A percentile compares a stretch with the other conserved stretches of the same genome.
phyloP scores from a whole-genome alignment of 257 asterid genomes.

The Linderniella brevidens region DNA sequence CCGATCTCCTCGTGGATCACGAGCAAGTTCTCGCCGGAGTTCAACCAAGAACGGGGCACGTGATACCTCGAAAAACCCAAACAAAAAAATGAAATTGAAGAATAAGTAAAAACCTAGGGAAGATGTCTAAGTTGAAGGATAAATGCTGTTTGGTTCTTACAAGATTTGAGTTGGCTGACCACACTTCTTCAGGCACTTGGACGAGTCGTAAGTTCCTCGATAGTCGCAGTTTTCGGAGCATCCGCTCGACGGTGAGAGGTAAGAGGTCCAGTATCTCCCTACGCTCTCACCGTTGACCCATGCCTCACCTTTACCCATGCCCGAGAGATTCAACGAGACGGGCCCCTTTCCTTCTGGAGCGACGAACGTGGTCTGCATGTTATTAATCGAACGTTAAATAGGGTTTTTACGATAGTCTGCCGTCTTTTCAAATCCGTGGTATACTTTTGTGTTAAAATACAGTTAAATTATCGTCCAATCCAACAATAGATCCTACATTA shows the following conservation, averaged over 20 bases:
- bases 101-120: too few relatives aligned
- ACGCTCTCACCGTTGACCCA: constrained; percentile 59
- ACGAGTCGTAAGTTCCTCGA: constrained; percentile 49
- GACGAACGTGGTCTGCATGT: constrained; percentile 28
- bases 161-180: constrained; percentile 72
- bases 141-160: constrained; percentile 18
- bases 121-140: too few relatives aligned
- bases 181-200: constrained; percentile 53
- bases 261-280: constrained; percentile 70
- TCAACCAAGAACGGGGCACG: constrained; percentile 60
- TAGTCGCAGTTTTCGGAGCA: constrained; percentile 58
- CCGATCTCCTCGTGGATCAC: constrained; percentile 68
- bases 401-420: too few relatives aligned
- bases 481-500: too few relatives aligned
- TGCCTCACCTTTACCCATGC: constrained; percentile 74
- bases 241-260: constrained; percentile 55
- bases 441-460: too few relatives aligned
- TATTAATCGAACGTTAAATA: too few relatives aligned
- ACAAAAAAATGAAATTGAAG: too few relatives aligned
- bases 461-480: too few relatives aligned
- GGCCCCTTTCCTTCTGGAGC: constrained; percentile 56
- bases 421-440: too few relatives aligned
- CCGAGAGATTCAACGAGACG: constrained; percentile 35
- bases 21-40: constrained; percentile 39
- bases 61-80: constrained; percentile 26